phyloP scores from a whole-genome alignment of 2,329 filamentous ascomycete species.

The Nemania sp. region DNA sequence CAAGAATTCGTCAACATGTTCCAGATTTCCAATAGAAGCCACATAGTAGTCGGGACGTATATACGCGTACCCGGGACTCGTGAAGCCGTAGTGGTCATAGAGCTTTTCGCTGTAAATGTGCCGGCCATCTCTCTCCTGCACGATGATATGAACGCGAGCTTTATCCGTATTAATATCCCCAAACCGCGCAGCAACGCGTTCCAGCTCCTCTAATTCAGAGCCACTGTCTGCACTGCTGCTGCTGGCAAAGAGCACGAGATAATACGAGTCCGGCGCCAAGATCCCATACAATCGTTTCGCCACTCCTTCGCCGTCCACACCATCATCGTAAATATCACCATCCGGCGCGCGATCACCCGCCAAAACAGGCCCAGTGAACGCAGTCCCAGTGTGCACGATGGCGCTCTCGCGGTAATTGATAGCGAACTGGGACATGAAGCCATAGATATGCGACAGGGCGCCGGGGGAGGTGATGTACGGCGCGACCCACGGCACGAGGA shows the following conservation, averaged over 20 bases:
- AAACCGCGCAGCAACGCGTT: background rate
- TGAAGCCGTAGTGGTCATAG: constrained; percentile 10
- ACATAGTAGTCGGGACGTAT: constrained; percentile 14
- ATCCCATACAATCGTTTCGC: constrained; percentile 1
- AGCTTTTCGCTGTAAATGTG: constrained; percentile 7
- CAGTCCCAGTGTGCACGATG: background rate
- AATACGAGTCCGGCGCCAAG: background rate
- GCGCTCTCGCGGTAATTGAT: constrained; percentile 12
- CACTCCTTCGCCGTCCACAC: background rate
- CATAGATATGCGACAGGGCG: background rate
- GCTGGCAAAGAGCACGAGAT: constrained; percentile 10
- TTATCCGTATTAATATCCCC: background rate
- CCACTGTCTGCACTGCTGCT: background rate
- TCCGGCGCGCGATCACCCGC: constrained; percentile 11
- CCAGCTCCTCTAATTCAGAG: background rate
- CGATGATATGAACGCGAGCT: constrained; percentile 3
- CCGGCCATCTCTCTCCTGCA: background rate
- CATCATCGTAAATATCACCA: constrained; percentile 3
- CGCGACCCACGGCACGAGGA: background rate
- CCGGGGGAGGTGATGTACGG: background rate
- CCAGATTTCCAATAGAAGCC: constrained; percentile 3
- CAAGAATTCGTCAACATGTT: constrained; percentile 4
- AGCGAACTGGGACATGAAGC: constrained; percentile 11
- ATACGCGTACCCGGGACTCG: constrained; percentile 11
- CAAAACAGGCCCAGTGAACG: constrained; percentile 1